phyloP scores from a whole-genome alignment of 352 stramenopile genomes.

The Blastocystis sp. region DNA sequence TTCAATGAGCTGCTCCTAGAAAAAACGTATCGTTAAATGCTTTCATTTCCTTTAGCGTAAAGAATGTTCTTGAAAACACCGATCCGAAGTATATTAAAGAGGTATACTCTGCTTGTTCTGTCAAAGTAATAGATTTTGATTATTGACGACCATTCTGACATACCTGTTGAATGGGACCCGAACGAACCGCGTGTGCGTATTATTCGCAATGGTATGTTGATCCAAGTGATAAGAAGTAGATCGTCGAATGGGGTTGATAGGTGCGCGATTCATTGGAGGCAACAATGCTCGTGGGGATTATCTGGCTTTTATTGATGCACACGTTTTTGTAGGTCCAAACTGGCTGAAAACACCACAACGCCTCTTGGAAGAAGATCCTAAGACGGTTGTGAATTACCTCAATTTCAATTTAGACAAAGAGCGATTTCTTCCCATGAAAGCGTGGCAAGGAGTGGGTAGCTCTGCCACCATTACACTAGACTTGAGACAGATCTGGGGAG shows the following conservation, averaged over 20 bases:
- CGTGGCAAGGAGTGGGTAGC: neutral
- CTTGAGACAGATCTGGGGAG: constrained; percentile 48
- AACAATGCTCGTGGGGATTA: constrained; percentile 18
- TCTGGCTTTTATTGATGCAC: constrained; percentile 57
- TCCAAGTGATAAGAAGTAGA: neutral
- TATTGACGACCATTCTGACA: constrained; percentile 52
- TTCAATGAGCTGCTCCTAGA: constrained; percentile 14
- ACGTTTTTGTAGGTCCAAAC: constrained; percentile 38
- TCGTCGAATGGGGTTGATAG: constrained; percentile 22
- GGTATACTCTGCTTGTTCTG: neutral
- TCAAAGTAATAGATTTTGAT: constrained; percentile 12
- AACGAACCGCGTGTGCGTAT: constrained; percentile 39
- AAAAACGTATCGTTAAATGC: neutral
- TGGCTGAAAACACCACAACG: constrained; percentile 44
- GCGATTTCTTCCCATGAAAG: neutral
- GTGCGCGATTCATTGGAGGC: neutral
- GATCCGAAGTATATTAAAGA: constrained; percentile 42
- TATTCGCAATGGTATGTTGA: neutral
- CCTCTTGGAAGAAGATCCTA: neutral
- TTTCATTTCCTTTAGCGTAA: neutral
- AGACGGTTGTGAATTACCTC: constrained; percentile 28
- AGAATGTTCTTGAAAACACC: constrained; percentile 48
- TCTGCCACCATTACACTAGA: constrained; percentile 22
- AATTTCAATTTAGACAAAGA: constrained; percentile 23
- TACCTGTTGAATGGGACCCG: constrained; percentile 18